Conservation (phyloP, 179 eudicot genomes). For the Drosera spatulata region DNA sequence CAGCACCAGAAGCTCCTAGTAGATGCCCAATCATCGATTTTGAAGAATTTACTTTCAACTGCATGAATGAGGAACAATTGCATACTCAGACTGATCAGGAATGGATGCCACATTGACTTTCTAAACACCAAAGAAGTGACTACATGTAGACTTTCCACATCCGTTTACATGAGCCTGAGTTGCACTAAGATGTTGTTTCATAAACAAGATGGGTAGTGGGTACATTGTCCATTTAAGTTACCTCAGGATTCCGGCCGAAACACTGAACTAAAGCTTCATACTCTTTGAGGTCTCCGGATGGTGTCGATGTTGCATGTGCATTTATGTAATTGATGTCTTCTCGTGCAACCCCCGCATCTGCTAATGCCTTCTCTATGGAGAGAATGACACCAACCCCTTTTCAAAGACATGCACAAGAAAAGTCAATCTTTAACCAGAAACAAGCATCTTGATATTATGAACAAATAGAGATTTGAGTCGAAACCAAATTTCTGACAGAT, state of each 20-base stretch:
- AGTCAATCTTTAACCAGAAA: not conserved
- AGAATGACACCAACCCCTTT: slow-evolving; percentile 68
- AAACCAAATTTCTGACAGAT: no score
- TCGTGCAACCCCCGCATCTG: slow-evolving; percentile 64
- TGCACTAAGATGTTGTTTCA: not conserved
- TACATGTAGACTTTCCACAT: not conserved
- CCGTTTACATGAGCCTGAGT: not conserved
- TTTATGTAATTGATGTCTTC: slow-evolving; percentile 93
- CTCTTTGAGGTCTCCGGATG: slow-evolving; percentile 81
- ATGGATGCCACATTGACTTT: not conserved
- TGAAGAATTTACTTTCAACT: slow-evolving; percentile 83
- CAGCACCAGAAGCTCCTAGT: slow-evolving; percentile 96
- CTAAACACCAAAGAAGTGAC: no score
- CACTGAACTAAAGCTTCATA: slow-evolving; percentile 74
- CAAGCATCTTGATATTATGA: not conserved
- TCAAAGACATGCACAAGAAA: slow-evolving; percentile 3
- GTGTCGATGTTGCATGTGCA: slow-evolving; percentile 96
- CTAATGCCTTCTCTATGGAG: slow-evolving; percentile 86
- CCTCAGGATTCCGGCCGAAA: slow-evolving; percentile 88
- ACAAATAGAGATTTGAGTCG: no score
- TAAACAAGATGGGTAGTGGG: not conserved
- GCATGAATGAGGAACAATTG: slow-evolving; percentile 9
- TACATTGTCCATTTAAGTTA: slow-evolving; percentile 7
- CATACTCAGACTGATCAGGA: not conserved
- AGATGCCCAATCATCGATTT: slow-evolving; percentile 97